Percentiles rank a stretch among this genome's conserved stretches.
These are phyloP conservation scores for Chloropicon primus DNA, from an alignment of 139 green algal species.

Conservation along the genomic window DNA sequence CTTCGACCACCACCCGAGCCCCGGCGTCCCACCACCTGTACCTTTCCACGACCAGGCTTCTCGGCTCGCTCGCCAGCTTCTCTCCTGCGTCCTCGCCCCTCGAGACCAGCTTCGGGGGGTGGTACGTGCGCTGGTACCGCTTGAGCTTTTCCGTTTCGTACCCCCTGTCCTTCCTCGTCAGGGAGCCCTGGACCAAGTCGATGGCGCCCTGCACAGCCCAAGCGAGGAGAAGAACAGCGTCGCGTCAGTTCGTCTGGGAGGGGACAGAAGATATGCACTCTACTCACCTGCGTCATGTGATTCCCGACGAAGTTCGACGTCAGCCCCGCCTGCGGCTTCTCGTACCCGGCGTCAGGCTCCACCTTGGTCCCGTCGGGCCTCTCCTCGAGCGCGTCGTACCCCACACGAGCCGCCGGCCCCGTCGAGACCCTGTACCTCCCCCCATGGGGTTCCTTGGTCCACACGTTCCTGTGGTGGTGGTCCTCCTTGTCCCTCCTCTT, in stretches of 20 bases:
- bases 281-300: slow-evolving; percentile 49
- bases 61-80: too few species aligned
- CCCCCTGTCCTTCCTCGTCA: slow-evolving; percentile 3
- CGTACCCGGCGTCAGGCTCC: slow-evolving; percentile 39
- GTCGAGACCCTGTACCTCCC: slow-evolving; percentile 41
- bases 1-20: neutral
- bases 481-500: slow-evolving; percentile 21
- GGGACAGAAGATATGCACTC: neutral
- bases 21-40: neutral
- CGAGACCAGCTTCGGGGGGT: slow-evolving; percentile 1
- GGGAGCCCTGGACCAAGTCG: slow-evolving; percentile 49
- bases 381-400: slow-evolving; percentile 28
- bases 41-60: neutral
- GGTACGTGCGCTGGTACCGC: slow-evolving; percentile 10
- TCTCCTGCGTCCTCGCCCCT: too few species aligned
- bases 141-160: slow-evolving; percentile 3
- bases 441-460: slow-evolving; percentile 65
- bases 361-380: slow-evolving; percentile 16
- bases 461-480: slow-evolving; percentile 43
- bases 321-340: slow-evolving; percentile 39
- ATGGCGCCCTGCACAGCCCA: slow-evolving; percentile 33
- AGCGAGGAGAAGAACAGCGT: too few species aligned
- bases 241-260: too few species aligned
- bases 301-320: slow-evolving; percentile 79
- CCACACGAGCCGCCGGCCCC: neutral